These are phyloP conservation scores for Pseudozyma sp. DNA, from an alignment of 1,284 basidiomycete species.

Conservation along the genomic window DNA sequence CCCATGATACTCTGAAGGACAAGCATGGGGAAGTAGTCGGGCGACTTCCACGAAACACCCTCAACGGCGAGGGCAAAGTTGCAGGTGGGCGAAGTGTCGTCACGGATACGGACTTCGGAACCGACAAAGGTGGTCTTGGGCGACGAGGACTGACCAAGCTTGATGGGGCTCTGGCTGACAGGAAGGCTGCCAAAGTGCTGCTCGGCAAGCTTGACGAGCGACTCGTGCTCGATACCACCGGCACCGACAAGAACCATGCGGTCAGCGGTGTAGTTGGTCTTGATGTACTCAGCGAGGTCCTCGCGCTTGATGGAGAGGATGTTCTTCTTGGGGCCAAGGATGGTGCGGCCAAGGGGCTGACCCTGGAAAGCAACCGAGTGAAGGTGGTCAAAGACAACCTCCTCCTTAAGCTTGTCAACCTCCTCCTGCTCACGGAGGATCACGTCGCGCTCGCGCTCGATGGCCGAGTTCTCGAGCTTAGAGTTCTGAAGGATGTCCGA, in stretches of 20 bases:
- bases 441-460: conserved; percentile 96
- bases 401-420: conserved; percentile 97
- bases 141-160: conserved; percentile 76
- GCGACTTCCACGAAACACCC: conserved; percentile 96
- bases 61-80: conserved; percentile 98
- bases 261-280: conserved; percentile 98
- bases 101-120: conserved; percentile 93
- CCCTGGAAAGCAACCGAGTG: conserved; percentile 96
- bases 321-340: conserved; percentile 95
- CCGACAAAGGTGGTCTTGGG: conserved; percentile 83
- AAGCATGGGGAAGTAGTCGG: conserved; percentile 99
- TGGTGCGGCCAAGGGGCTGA: conserved; percentile 94
- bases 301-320: conserved; percentile 94
- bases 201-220: conserved; percentile 93
- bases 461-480: conserved; percentile 86
- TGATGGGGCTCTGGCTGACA: conserved; percentile 86
- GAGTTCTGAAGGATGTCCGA: conserved; percentile 98
- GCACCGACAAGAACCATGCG: conserved; percentile 98
- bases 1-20: conserved; percentile 98
- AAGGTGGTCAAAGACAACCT: conserved; percentile 98
- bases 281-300: conserved; percentile 91
- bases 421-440: conserved; percentile 98
- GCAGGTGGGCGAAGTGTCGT: conserved; percentile 87
- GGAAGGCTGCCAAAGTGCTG: conserved; percentile 92
- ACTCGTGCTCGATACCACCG: conserved; percentile 91